These are phyloP conservation scores for Lodderomyces oxycetoniae DNA, from an alignment of 1,139 yeast species.

Conservation along the genomic window DNA sequence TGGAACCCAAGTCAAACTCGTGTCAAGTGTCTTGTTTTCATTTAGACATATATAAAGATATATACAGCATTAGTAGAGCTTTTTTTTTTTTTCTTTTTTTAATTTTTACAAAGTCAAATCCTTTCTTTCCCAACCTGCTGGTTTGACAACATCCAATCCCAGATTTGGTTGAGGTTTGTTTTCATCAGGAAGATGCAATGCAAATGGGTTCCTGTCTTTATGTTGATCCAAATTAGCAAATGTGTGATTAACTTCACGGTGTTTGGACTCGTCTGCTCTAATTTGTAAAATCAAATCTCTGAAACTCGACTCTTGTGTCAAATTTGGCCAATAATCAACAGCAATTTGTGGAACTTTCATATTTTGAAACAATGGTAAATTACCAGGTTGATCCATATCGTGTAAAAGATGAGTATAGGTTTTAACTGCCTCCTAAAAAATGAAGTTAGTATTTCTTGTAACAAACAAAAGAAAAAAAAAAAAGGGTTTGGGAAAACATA, in stretches of 20 bases:
- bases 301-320: constrained; percentile 46
- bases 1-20: too few species aligned
- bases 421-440: constrained; percentile 72
- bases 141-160: constrained; percentile 44
- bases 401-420: constrained; percentile 62
- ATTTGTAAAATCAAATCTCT: constrained; percentile 57
- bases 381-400: constrained; percentile 49
- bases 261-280: constrained; percentile 66
- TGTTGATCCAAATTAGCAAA: constrained; percentile 58
- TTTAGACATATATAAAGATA: too few species aligned
- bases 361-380: constrained; percentile 45
- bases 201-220: constrained; percentile 66
- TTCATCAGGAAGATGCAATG: constrained; percentile 35
- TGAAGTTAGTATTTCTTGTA: too few species aligned
- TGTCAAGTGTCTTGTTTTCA: too few species aligned
- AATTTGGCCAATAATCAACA: constrained; percentile 56
- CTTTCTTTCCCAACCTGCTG: constrained; percentile 61
- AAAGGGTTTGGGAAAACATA: too few species aligned
- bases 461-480: too few species aligned
- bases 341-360: constrained; percentile 55
- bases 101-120: constrained; percentile 28
- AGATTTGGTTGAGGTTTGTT: constrained; percentile 52
- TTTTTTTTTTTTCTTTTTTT: not conserved
- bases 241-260: constrained; percentile 73
- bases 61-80: too few species aligned